Evolutionary conservation across 192 early-diverging fungal species (phyloP), one percentile per base, ranked within the genome.

Genomic region (Coemansia sp.): DNA sequence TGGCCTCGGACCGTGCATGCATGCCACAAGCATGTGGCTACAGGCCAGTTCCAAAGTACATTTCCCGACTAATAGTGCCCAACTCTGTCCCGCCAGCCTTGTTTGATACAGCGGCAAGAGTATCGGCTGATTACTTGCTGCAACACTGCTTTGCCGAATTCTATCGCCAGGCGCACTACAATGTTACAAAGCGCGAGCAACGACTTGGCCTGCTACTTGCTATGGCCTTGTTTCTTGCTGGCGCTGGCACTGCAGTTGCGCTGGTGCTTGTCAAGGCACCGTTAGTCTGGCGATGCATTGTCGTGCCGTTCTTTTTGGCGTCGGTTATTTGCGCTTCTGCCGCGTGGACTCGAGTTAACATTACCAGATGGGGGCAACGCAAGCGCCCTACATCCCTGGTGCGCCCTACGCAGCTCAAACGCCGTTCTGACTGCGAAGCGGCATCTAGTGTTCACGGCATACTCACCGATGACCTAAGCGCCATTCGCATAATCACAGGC

Each of bases 81-180:
- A 60, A 46, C 37, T 35, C 50, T 5, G 41, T 65, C 1, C 69
- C 69, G 10, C 69, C 69, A 5, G 69, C 69, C 13, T 51, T 72
- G 8, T 72, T 72, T 25, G 69, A 72, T 2, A 65, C 69, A 2
- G 48, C 31, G n/a, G 62, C 69, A 34, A 65, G 58, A 18, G 13
- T 72, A 21, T 53, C 60, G 0, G 49, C 69, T 2, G 54, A 53
- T 3, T 60, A 58, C 30, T 23, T 65, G 26, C 36, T 65, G 4
- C 56, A 53, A 10, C 4, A 25, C 32, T 42, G 61, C 15, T 72
- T 72, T 65, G 42, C 42, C 3, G 49, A 57, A 5, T 72, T 72
- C 25, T 53, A 43, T 25, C 17, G 38, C 4, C 58, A 56, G 33
- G 62, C 69, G 6, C 58, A 51, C 42, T 61, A 53, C 43, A 72